Evolutionary conservation across 345 rosid species (phyloP), one percentile per base, ranked within the genome.

Genomic region (Dipteronia sinensis): DNA sequence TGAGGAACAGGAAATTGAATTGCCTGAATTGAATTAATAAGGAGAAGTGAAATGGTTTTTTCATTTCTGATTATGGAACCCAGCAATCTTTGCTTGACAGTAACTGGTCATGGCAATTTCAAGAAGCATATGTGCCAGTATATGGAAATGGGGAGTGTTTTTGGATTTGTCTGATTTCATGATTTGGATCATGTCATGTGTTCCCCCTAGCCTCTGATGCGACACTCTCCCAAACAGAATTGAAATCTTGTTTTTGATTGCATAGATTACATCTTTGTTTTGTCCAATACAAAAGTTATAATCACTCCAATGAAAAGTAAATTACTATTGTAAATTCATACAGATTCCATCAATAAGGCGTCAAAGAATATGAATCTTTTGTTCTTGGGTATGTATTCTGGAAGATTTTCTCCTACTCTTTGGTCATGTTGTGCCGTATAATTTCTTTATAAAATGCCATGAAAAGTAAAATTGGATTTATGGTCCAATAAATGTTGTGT

Each of bases 261-360:
- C 20, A 12, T 3, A 12, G 13, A 49, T 15, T 5, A 12, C 15
- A 49, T 49, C 16, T 3, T 17, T 12, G 19, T 23, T 31, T 55
- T 69, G 59, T 49, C 42, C 27, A 49, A 49, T 27, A 16, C n/a
- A 23, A 53, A 11, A 23, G 29, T 34, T 20, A 47, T 27, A 25
- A 6, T 70, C 3, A 71, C 63, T 71, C 42, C 61, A 8, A 22
- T 25, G 6, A 25, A 31, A 9, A 46, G 58, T 22, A 17, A 34
- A 71, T 13, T 71, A 46, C 38, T 56, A 10, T 55, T 51, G 74
- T 53, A 40, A 34, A 71, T 31, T 71, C 49, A 55, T 31, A 16
- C 44, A 9, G 38, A 12, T 49, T 58, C 62, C 10, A 25, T 70
- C 72, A 25, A 16, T 51, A 6, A 11, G 65, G 29, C 65, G n/a